Evolutionary conservation across 371 early-diverging fungal genomes (phyloP), one percentile per base, ranked within the genome.

Genomic region (Saksenaea vasiformis): DNA sequence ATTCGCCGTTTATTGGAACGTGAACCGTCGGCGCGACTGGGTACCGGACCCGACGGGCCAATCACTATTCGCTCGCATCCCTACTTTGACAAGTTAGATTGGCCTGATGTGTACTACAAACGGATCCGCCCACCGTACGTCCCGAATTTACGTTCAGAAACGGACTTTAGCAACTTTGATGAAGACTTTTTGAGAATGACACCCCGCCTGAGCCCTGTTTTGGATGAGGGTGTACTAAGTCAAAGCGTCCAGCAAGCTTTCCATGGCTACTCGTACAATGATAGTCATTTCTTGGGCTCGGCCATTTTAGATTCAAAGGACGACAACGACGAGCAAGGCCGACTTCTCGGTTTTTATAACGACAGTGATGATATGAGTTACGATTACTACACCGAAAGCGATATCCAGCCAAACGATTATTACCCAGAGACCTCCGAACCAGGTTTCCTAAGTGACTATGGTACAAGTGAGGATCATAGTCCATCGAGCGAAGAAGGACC

Each of bases 1-100:
- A 76, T 90, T 14, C 72, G 72, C n/a, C 87, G 87, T 31, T 73
- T 93, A 1, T 70, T 93, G 3, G 85, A 90, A 34, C 85, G 91
- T 27, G 82, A 89, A 41, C 92, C 93, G 5, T 51, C 64, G 11
- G 54, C 66, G 9, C 83, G 94, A 34, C 76, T 93, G 31, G 93
- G 92, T 26, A 58, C 65, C 47, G 85, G 75, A 11, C 60, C 80
- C 2, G 62, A 60, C 22, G 51, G 51, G 10, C 51, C 87, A 4
- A 84, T 88, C 71, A 85, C 83, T 43, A 81, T 92, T 34, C 87
- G 88, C 39, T 66, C 72, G 0, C 90, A 93, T 61, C 83, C 87
- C 10, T 93, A 88, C 66, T 91, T 93, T 69, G 47, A 63, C 4
- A 68, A 61, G 7, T 71, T 91, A 28, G 81, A 88, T 69, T 93